Conservation (phyloP, 352 stramenopile genomes). For the Pseudoperonospora humuli region DNA sequence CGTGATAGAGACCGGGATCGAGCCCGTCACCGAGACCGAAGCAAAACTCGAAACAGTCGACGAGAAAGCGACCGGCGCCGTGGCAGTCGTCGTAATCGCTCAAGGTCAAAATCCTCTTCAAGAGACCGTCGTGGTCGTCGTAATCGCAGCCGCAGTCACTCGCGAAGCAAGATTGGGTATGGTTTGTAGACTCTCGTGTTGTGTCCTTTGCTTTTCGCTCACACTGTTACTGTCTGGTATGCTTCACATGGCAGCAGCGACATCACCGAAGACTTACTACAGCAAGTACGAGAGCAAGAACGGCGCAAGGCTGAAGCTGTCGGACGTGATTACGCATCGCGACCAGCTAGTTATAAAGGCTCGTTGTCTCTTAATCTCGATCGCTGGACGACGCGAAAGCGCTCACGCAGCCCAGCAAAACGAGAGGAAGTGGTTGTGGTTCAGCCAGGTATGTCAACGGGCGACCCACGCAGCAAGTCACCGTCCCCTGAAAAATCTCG, state of each 20-base stretch:
- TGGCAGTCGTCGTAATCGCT: slow-evolving; percentile 28
- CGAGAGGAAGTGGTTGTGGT: slow-evolving; percentile 41
- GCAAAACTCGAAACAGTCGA: slow-evolving; percentile 17
- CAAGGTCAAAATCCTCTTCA: slow-evolving; percentile 28
- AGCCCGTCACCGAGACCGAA: slow-evolving; percentile 24
- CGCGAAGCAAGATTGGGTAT: slow-evolving; percentile 16
- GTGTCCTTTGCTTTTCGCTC: neutral
- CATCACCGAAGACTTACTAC: slow-evolving; percentile 77
- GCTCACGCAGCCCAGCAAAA: slow-evolving; percentile 60
- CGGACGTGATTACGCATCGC: slow-evolving; percentile 86
- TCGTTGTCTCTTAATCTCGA: slow-evolving; percentile 89
- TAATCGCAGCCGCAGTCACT: slow-evolving; percentile 26
- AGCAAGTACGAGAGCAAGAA: slow-evolving; percentile 89
- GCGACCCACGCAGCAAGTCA: slow-evolving; percentile 15
- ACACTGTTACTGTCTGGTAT: neutral
- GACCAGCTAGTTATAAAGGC: slow-evolving; percentile 88
- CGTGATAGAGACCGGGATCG: slow-evolving; percentile 15
- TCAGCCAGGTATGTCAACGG: slow-evolving; percentile 26
- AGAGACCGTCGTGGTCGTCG: slow-evolving; percentile 29
- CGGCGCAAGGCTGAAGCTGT: slow-evolving; percentile 85
- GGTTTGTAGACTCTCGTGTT: slow-evolving; percentile 1
- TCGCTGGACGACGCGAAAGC: slow-evolving; percentile 70
- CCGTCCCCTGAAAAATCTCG: slow-evolving; percentile 27
- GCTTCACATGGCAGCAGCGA: slow-evolving; percentile 14
- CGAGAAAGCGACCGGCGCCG: slow-evolving; percentile 20